phyloP scores from a whole-genome alignment of 1,139 yeast genomes.

The Arxiozyma bovina region DNA sequence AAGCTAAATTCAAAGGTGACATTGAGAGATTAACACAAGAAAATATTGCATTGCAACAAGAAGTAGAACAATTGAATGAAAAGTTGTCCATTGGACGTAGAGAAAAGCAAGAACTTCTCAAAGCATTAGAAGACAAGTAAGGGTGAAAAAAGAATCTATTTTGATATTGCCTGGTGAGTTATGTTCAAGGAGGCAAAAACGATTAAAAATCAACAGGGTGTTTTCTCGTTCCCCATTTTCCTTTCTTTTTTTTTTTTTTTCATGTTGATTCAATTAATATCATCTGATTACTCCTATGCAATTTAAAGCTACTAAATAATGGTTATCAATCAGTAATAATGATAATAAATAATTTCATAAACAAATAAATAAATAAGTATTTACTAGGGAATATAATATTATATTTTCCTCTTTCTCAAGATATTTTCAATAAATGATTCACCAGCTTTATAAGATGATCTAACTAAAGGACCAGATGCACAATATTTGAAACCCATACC shows the following conservation, averaged over 20 bases:
- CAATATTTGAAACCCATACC: conserved; percentile 91
- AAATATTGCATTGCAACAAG: conserved; percentile 38
- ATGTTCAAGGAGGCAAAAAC: too few relatives aligned
- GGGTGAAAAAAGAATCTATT: neutral
- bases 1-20: conserved; percentile 40
- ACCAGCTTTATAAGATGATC: conserved; percentile 97
- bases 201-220: neutral
- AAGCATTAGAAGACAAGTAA: conserved; percentile 38
- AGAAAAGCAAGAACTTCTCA: conserved; percentile 49
- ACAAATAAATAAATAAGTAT: neutral
- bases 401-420: conserved; percentile 54
- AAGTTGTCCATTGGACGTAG: conserved; percentile 41
- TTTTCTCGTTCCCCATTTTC: neutral
- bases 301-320: neutral
- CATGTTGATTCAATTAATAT: neutral
- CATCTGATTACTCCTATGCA: neutral
- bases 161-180: neutral
- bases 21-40: conserved; percentile 36
- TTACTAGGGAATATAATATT: neutral
- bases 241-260: too few relatives aligned
- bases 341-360: neutral
- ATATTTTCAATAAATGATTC: conserved; percentile 96
- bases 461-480: conserved; percentile 93
- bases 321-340: neutral
- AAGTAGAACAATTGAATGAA: conserved; percentile 39